Percentiles rank a stretch among this genome's conserved stretches.
Evolutionary conservation across 2,329 filamentous ascomycete genomes (phyloP).

Genomic region (Colletotrichum liriopes): DNA sequence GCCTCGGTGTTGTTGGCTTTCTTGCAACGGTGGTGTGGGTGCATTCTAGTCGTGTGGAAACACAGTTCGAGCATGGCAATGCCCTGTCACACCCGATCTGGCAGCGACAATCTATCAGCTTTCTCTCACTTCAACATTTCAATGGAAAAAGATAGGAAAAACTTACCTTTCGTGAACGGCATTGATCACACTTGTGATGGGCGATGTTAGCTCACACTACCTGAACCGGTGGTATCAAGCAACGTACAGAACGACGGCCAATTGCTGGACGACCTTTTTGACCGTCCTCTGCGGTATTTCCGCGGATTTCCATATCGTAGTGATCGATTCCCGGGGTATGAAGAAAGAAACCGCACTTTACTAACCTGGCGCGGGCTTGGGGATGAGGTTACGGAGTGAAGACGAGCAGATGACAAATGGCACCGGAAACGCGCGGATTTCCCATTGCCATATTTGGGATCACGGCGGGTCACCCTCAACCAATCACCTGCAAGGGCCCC

Average conservation of each 20-base stretch:
- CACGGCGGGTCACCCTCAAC: too few relatives aligned
- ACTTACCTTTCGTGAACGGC: background rate
- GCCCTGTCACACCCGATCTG: constrained; percentile 52
- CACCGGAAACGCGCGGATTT: background rate
- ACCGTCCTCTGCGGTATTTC: background rate
- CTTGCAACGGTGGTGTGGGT: constrained; percentile 51
- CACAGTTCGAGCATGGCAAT: constrained; percentile 54
- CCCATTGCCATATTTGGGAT: background rate
- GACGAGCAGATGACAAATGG: background rate
- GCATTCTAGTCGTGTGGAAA: constrained; percentile 51
- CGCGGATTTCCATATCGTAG: background rate
- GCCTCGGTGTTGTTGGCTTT: constrained; percentile 47
- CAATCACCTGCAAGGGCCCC: background rate
- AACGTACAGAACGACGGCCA: background rate
- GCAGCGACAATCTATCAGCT: background rate
- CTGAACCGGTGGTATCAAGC: background rate
- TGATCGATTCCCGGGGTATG: background rate
- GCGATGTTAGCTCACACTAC: background rate
- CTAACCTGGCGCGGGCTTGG: background rate
- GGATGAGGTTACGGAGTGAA: background rate
- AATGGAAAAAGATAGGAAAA: background rate
- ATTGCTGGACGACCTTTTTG: background rate
- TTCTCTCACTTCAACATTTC: background rate
- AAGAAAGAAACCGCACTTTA: background rate
- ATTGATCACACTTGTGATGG: background rate